Evolutionary conservation across 2,329 filamentous ascomycete species (phyloP).

Genomic region (Teratosphaeria zuluensis): DNA sequence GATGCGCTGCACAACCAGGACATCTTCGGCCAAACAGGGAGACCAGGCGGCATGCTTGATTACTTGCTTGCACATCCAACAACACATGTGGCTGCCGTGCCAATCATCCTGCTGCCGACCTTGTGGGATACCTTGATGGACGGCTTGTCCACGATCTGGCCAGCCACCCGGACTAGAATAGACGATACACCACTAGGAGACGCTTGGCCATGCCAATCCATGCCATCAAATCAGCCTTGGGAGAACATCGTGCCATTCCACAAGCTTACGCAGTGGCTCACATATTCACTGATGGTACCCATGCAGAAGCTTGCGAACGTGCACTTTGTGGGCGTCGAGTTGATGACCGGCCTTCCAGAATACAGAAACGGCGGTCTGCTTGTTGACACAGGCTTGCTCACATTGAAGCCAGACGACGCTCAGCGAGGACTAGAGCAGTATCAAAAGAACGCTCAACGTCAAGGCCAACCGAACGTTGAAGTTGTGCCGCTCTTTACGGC

Average conservation of each 20-base stretch:
- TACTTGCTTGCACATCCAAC: constrained; percentile 87
- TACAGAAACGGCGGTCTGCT: constrained; percentile 88
- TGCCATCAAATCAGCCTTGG: constrained; percentile 69
- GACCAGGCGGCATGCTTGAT: constrained; percentile 92
- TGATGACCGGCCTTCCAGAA: constrained; percentile 80
- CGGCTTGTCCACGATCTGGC: constrained; percentile 81
- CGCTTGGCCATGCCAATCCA: constrained; percentile 80
- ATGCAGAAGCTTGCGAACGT: constrained; percentile 75
- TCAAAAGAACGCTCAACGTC: constrained; percentile 59
- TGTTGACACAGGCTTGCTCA: constrained; percentile 73
- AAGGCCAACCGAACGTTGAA: constrained; percentile 61
- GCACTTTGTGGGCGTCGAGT: constrained; percentile 70
- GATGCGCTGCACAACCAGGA: constrained; percentile 70
- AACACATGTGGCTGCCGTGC: constrained; percentile 78
- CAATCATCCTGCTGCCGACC: constrained; percentile 76
- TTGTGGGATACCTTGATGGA: constrained; percentile 88
- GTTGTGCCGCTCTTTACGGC: constrained; percentile 64
- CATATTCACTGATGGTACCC: constrained; percentile 85
- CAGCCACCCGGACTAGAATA: constrained; percentile 71
- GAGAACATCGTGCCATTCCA: constrained; percentile 84
- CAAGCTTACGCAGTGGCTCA: constrained; percentile 90
- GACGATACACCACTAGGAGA: constrained; percentile 83
- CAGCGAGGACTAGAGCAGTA: constrained; percentile 63
- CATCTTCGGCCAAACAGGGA: constrained; percentile 72
- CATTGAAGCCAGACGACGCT: constrained; percentile 59